phyloP scores from a whole-genome alignment of 2,329 filamentous ascomycete species.

The Sclerotinia trifoliorum region DNA sequence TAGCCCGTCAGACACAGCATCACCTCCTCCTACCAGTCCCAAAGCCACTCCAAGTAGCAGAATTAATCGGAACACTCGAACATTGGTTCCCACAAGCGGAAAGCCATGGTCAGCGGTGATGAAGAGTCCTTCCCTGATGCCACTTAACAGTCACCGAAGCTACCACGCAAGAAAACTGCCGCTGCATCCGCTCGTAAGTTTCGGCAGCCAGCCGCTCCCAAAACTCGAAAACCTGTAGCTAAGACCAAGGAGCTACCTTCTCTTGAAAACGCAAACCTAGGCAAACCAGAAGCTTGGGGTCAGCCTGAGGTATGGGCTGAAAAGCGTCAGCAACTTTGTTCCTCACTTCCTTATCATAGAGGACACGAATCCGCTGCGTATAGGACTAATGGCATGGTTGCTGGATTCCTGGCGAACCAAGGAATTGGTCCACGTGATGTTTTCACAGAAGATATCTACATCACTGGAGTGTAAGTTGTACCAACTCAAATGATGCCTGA shows the following conservation, averaged over 20 bases:
- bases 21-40: not conserved
- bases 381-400: constrained; percentile 47
- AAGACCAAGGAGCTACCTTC: constrained; percentile 4
- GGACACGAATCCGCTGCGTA: constrained; percentile 61
- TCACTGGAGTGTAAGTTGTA: constrained; percentile 57
- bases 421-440: constrained; percentile 55
- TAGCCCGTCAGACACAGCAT: not conserved
- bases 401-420: constrained; percentile 59
- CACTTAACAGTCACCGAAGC: not conserved
- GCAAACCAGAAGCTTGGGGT: constrained; percentile 32
- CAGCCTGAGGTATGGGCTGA: constrained; percentile 57
- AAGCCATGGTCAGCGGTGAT: not conserved
- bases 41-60: not conserved
- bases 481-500: not conserved
- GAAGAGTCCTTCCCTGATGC: not conserved
- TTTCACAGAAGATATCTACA: constrained; percentile 59
- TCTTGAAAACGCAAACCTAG: constrained; percentile 7
- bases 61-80: not conserved
- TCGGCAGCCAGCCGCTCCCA: not conserved
- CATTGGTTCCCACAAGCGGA: not conserved
- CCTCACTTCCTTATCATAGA: constrained; percentile 62
- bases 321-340: constrained; percentile 58
- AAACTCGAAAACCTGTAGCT: not conserved
- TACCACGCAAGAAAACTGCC: not conserved
- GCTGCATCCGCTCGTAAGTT: not conserved